Evolutionary conservation across 1,139 yeast species (phyloP), one percentile per base, ranked within the genome.

Genomic region (Hyphopichia wangnamkhiaoensis): DNA sequence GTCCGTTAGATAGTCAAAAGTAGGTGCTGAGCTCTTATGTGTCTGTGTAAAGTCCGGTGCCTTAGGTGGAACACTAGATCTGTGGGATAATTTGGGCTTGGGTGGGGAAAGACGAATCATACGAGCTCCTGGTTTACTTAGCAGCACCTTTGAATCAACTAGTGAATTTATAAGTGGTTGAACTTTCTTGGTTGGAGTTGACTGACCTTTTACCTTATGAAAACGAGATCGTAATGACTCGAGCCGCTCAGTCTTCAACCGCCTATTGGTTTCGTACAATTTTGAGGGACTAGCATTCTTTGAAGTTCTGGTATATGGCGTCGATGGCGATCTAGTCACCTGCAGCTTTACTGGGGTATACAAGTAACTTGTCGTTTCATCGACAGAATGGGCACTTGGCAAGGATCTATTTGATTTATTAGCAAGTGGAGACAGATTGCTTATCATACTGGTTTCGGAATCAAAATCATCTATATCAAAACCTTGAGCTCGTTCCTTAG

Each of bases 341-440:
- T 58, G 61, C 42, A 52, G 55, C 37, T 68, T 67, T 17, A 70
- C 53, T 1, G 76, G 75, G 1, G 74, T 68, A 33, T 48, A 48
- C 27, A 66, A 51, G 39, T 65, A 67, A 42, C 63, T 60, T 4
- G 37, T 12, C 46, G 33, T 21, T 41, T 42, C 24, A 42, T 26
- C 28, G 35, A 3, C 24, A 12, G 5, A 12, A 3, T 8, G 8
- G 13, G 17, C 9, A n/a, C 16, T 17, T 7, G 33, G 23, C 6
- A 28, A 19, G 1, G 30, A 35, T 17, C 42, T 39, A 24, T 37
- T 28, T 2, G 55, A 42, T 37, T 60, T 54, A 30, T 54, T 53
- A 0, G 74, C 68, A 31, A 71, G 57, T 1, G 76, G 76, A 0
- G 76, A 71, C 33, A 47, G 58, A 34, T 56, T 63, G 35, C 60